Evolutionary conservation across 1,139 yeast species (phyloP).

Genomic region (Arxiozyma bovina): DNA sequence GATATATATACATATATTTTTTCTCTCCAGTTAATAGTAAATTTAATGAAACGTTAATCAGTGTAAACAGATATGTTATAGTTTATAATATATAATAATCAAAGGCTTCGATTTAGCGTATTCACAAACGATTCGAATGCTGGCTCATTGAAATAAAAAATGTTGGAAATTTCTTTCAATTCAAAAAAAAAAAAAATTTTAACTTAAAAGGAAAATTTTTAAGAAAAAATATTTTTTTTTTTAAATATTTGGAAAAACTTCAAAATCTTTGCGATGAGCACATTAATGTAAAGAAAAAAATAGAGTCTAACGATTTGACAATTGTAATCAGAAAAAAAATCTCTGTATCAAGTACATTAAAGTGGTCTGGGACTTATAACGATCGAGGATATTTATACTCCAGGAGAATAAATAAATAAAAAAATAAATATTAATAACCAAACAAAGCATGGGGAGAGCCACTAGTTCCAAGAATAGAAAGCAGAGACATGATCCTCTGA

Average conservation of each 20-base stretch:
- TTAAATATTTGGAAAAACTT: constrained; percentile 2
- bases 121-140: background rate
- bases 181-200: background rate
- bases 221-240: background rate
- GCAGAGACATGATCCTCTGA: constrained; percentile 67
- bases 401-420: background rate
- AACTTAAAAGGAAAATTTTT: background rate
- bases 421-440: background rate
- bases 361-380: background rate
- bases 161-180: no score
- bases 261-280: constrained; percentile 10
- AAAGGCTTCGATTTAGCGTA: no score
- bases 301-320: background rate
- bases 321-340: no score
- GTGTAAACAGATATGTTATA: no score
- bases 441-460: constrained; percentile 53
- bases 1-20: no score
- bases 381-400: background rate
- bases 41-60: no score
- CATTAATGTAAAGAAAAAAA: background rate
- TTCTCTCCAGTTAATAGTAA: background rate
- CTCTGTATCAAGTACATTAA: background rate
- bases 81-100: no score
- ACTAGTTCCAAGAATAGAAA: constrained; percentile 42
- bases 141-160: background rate